Conservation (phyloP, 2,329 filamentous ascomycete species). For the Lasiodiplodia hormozganensis region DNA sequence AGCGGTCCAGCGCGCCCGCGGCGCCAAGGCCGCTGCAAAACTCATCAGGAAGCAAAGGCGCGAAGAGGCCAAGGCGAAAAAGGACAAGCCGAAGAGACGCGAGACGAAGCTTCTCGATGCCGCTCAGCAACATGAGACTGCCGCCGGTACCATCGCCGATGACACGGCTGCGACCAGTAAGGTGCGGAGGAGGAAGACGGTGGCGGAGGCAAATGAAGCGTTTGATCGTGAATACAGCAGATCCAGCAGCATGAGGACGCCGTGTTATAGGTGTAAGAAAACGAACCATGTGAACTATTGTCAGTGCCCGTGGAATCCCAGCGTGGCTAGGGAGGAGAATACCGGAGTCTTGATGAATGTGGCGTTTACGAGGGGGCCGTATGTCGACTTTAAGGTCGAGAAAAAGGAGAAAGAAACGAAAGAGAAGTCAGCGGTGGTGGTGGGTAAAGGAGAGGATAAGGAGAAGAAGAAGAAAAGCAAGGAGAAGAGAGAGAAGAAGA, state of each 20-base stretch:
- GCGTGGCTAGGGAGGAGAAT: background rate
- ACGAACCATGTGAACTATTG: background rate
- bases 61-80: background rate
- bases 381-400: background rate
- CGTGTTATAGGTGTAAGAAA: conserved; percentile 1
- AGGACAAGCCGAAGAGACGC: background rate
- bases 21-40: background rate
- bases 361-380: background rate
- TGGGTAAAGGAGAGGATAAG: background rate
- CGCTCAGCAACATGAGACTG: too few species aligned
- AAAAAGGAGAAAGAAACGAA: background rate
- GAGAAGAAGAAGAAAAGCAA: background rate
- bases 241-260: background rate
- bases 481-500: background rate
- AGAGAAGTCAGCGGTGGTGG: background rate
- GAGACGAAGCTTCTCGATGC: background rate
- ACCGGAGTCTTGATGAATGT: background rate
- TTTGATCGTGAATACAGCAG: background rate
- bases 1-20: background rate
- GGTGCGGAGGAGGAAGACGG: background rate
- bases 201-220: background rate
- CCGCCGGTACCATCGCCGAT: too few species aligned
- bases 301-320: conserved; percentile 13
- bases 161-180: background rate
- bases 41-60: background rate